Evolutionary conservation across 2,329 filamentous ascomycete species (phyloP).

Genomic region (Cladosporium austrohemisphaericum): DNA sequence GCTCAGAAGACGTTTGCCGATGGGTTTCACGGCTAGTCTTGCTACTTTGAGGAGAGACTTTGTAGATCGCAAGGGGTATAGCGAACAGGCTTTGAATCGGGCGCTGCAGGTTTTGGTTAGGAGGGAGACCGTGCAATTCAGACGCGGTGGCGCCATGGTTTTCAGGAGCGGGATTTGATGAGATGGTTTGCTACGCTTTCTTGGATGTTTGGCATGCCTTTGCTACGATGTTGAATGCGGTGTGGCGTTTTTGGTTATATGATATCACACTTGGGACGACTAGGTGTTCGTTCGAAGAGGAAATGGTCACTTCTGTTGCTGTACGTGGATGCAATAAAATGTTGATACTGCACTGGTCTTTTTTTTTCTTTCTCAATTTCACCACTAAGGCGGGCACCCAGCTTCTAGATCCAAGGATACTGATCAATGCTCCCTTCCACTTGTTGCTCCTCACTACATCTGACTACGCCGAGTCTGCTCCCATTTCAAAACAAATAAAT

Average conservation of each 20-base stretch:
- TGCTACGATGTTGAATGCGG: background rate
- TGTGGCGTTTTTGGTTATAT: background rate
- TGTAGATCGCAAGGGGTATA: slow-evolving; percentile 86
- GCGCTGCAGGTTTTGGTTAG: slow-evolving; percentile 82
- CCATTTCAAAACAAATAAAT: no score
- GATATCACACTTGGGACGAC: no score
- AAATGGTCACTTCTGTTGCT: no score
- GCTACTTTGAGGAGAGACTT: slow-evolving; percentile 84
- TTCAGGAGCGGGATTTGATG: slow-evolving; percentile 65
- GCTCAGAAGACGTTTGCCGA: slow-evolving; percentile 74
- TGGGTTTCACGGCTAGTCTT: slow-evolving; percentile 91
- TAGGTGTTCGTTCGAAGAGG: no score
- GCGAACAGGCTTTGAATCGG: slow-evolving; percentile 77
- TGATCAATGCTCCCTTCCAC: no score
- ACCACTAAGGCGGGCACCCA: no score
- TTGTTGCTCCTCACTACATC: no score
- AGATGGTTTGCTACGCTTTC: background rate
- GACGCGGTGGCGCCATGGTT: slow-evolving; percentile 71
- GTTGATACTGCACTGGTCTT: no score
- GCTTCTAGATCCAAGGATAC: no score
- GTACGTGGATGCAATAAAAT: no score
- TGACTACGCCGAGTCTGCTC: no score
- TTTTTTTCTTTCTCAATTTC: no score
- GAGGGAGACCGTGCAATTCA: slow-evolving; percentile 79
- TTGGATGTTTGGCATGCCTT: background rate